These are phyloP conservation scores for Lasiosphaeria hispida DNA, from an alignment of 495 filamentous ascomycete genomes.

Conservation along the genomic window DNA sequence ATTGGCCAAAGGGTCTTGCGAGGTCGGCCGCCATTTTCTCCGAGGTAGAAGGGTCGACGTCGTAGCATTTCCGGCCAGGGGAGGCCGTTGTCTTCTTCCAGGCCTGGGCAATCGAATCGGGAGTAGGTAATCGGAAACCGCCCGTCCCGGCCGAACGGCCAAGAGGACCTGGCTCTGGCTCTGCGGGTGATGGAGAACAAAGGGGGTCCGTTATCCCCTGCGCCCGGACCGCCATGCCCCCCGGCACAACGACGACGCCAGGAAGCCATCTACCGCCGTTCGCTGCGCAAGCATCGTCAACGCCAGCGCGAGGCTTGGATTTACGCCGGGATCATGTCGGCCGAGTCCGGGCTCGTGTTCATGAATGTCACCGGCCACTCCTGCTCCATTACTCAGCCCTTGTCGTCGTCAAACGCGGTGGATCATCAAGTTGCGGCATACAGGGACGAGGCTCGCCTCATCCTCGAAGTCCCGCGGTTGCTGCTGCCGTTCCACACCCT, in stretches of 20 bases:
- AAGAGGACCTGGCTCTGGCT: too few species aligned
- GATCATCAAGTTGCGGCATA: conserved; percentile 4
- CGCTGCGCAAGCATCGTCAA: conserved; percentile 3
- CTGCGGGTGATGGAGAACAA: too few species aligned
- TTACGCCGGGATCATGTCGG: conserved; percentile 1
- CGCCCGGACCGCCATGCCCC: too few species aligned
- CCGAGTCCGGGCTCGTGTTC: conserved; percentile 1
- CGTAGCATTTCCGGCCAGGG: too few species aligned
- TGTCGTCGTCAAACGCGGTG: conserved; percentile 1
- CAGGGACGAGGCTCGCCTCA: conserved; percentile 1
- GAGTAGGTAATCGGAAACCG: too few species aligned
- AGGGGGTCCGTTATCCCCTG: too few species aligned
- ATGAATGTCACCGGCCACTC: conserved; percentile 2
- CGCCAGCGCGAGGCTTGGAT: neutral
- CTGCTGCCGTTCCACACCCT: neutral
- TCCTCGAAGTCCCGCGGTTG: conserved; percentile 3
- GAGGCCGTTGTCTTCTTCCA: too few species aligned
- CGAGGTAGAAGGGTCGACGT: too few species aligned
- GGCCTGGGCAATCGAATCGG: too few species aligned
- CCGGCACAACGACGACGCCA: conserved; percentile 4
- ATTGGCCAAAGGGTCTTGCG: too few species aligned
- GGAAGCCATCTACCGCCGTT: conserved; percentile 4
- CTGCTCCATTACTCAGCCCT: conserved; percentile 3
- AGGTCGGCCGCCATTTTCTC: too few species aligned
- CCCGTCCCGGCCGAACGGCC: too few species aligned